Evolutionary conservation across 2,329 filamentous ascomycete genomes (phyloP).

Genomic region (Dothistroma septosporum): DNA sequence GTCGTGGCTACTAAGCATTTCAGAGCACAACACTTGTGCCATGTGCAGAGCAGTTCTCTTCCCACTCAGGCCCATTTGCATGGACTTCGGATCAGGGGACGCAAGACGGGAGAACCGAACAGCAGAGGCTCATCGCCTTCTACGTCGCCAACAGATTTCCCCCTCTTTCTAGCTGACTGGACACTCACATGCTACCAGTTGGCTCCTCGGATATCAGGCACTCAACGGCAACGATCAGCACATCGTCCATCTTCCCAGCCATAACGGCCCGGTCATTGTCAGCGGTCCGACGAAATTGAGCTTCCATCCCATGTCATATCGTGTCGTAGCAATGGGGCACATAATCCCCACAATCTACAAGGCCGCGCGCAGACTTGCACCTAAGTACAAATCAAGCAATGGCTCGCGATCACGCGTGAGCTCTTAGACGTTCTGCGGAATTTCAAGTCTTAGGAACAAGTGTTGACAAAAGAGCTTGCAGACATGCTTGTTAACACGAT

Average conservation of each 20-base stretch:
- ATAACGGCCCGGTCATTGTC: not conserved
- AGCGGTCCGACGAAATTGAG: not conserved
- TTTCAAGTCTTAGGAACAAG: not conserved
- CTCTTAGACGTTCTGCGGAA: not conserved
- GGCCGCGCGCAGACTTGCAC: not conserved
- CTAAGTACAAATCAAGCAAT: not conserved
- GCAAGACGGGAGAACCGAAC: not conserved
- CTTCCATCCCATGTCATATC: not conserved
- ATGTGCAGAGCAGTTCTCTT: not conserved
- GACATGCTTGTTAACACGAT: not conserved
- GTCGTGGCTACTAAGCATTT: not conserved
- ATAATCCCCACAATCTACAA: not conserved
- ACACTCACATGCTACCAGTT: not conserved
- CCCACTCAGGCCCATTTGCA: not conserved
- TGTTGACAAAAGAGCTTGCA: not conserved
- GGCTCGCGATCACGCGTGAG: not conserved
- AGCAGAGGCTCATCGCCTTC: not conserved
- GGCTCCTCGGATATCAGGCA: not conserved
- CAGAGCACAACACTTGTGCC: not conserved
- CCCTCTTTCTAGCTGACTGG: not conserved
- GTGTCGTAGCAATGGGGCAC: not conserved
- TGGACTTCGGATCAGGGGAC: not conserved
- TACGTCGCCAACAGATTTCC: not conserved
- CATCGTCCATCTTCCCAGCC: not conserved
- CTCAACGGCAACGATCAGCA: not conserved